Evolutionary conservation across 2,329 filamentous ascomycete species (phyloP).

Genomic region (Penicillium olsonii): DNA sequence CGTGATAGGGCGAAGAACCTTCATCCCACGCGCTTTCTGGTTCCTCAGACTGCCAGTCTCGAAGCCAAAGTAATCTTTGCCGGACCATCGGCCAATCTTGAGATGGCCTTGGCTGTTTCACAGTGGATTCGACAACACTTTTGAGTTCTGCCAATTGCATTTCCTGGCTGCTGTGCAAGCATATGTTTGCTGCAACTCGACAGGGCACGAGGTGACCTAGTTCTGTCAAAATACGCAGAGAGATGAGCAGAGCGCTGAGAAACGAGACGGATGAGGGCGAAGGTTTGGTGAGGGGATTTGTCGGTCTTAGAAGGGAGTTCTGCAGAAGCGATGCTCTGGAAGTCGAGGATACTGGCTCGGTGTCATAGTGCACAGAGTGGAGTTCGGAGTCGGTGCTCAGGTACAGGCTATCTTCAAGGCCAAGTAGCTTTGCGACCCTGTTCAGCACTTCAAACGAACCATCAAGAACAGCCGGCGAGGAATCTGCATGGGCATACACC

Average conservation of each 20-base stretch:
- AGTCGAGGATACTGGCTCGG: conserved; percentile 36
- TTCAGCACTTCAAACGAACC: conserved; percentile 52
- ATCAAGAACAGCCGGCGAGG: conserved; percentile 48
- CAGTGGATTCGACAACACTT: conserved; percentile 53
- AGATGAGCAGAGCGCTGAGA: conserved; percentile 43
- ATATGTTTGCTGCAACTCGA: conserved; percentile 48
- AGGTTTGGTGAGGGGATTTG: conserved; percentile 46
- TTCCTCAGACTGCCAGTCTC: conserved; percentile 54
- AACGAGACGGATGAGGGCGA: conserved; percentile 42
- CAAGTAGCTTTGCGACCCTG: conserved; percentile 53
- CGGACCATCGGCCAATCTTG: conserved; percentile 53
- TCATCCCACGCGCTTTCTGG: conserved; percentile 22
- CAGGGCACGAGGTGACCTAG: conserved; percentile 42
- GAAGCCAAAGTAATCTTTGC: conserved; percentile 60
- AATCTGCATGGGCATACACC: conserved; percentile 56
- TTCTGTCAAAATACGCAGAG: conserved; percentile 40
- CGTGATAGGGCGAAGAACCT: conserved; percentile 39
- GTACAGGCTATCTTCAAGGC: conserved; percentile 49
- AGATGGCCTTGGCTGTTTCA: conserved; percentile 46
- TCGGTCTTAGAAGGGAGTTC: conserved; percentile 40
- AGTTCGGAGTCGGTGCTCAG: conserved; percentile 24
- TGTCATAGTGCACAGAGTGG: conserved; percentile 33
- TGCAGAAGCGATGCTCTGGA: conserved; percentile 44
- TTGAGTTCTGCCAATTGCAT: conserved; percentile 57
- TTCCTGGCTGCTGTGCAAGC: conserved; percentile 54